Evolutionary conservation across 371 early-diverging fungal genomes (phyloP).

Genomic region (Apophysomyces elegans): DNA sequence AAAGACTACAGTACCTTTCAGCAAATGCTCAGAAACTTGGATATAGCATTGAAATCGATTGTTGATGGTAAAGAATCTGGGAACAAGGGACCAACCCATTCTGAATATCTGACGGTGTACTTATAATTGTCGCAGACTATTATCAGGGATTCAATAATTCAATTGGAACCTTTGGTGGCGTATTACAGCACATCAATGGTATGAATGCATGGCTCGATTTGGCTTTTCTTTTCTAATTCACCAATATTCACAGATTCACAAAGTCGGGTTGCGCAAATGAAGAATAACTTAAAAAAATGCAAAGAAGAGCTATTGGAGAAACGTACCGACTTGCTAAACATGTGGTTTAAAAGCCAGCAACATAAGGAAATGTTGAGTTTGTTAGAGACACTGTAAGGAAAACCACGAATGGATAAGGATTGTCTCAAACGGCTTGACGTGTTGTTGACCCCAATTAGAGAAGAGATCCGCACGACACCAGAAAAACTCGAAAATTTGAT

Average conservation of each 20-base stretch:
- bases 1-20: slow-evolving; percentile 79
- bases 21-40: slow-evolving; percentile 71
- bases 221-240: slow-evolving; percentile 22
- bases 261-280: slow-evolving; percentile 69
- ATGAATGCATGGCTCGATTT: slow-evolving; percentile 11
- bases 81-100: background rate
- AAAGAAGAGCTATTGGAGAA: slow-evolving; percentile 73
- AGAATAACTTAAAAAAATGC: slow-evolving; percentile 66
- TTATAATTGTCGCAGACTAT: slow-evolving; percentile 64
- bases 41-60: slow-evolving; percentile 83
- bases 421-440: too few species aligned
- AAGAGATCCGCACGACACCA: slow-evolving; percentile 80
- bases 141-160: slow-evolving; percentile 91
- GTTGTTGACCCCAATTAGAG: slow-evolving; percentile 49
- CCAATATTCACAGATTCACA: slow-evolving; percentile 56
- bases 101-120: background rate
- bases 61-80: slow-evolving; percentile 71
- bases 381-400: slow-evolving; percentile 71
- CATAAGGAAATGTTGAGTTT: slow-evolving; percentile 84
- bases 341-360: slow-evolving; percentile 82
- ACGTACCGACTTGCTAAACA: slow-evolving; percentile 74
- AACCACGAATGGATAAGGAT: background rate
- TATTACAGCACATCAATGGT: slow-evolving; percentile 86
- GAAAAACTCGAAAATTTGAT: slow-evolving; percentile 77
- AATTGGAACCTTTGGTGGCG: slow-evolving; percentile 90